A percentile compares a stretch with the other conserved stretches of the same genome.
phyloP scores from a whole-genome alignment of 805 yeast genomes.

The Cyberlindnera euphorbiae region DNA sequence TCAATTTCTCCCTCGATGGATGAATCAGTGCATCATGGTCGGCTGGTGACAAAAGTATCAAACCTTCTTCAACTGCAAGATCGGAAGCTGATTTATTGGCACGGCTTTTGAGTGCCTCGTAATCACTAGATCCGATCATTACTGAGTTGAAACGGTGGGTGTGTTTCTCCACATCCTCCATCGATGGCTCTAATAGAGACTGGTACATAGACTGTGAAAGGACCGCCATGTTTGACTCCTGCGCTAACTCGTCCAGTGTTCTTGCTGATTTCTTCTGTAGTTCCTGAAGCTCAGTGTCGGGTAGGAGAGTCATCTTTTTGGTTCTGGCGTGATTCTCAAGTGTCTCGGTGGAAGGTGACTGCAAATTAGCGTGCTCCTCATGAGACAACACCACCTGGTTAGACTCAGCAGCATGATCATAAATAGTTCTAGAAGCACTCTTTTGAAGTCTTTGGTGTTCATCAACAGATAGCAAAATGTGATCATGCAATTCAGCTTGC shows the following conservation, averaged over 20 bases:
- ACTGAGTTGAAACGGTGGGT: too few species aligned
- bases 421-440: conserved; percentile 18
- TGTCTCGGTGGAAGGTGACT: conserved; percentile 10
- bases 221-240: conserved; percentile 17
- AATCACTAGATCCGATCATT: too few species aligned
- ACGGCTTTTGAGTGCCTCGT: too few species aligned
- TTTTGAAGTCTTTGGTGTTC: conserved; percentile 6
- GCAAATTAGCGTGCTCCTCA: conserved; percentile 14
- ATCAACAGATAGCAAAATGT: conserved; percentile 16
- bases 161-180: too few species aligned
- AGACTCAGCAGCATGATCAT: conserved; percentile 21
- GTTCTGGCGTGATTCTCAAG: conserved; percentile 12
- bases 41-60: too few species aligned
- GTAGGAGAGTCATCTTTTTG: conserved; percentile 4
- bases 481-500: conserved; percentile 10
- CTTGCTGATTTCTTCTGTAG: conserved; percentile 7
- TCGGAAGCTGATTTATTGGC: too few species aligned
- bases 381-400: conserved; percentile 10
- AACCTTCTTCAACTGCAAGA: too few species aligned
- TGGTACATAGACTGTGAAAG: too few species aligned
- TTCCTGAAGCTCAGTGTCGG: not conserved
- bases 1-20: too few species aligned
- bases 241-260: conserved; percentile 17
- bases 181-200: too few species aligned
- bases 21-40: too few species aligned